Conservation (phyloP, 2,329 filamentous ascomycete species). For the Phialocephala sp. region DNA sequence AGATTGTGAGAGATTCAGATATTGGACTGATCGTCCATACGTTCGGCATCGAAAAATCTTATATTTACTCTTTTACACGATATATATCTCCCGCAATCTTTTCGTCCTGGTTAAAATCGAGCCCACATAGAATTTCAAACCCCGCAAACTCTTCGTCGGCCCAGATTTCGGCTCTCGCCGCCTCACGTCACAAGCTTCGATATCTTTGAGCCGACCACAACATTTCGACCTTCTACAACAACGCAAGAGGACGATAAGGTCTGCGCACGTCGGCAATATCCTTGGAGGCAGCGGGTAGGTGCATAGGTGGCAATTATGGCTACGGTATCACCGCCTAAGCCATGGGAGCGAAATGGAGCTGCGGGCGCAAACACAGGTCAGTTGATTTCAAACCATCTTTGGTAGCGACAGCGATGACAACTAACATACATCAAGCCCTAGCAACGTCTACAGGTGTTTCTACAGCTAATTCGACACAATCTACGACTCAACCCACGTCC, state of each 20-base stretch:
- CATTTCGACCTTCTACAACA: constrained; percentile 8
- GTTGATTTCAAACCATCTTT: constrained; percentile 27
- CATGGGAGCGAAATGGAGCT: constrained; percentile 80
- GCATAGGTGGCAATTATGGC: constrained; percentile 32
- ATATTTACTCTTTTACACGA: background rate
- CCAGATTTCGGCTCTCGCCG: constrained; percentile 14
- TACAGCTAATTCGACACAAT: constrained; percentile 48
- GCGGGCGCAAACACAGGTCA: constrained; percentile 39
- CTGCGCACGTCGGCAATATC: constrained; percentile 15
- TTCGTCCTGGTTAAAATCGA: background rate
- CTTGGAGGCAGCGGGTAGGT: constrained; percentile 18
- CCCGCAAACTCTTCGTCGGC: constrained; percentile 20
- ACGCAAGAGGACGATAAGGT: constrained; percentile 27
- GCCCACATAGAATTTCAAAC: constrained; percentile 2
- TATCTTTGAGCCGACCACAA: background rate
- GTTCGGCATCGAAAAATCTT: background rate
- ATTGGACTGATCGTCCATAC: background rate
- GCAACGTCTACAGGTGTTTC: constrained; percentile 42
- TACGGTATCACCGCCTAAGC: constrained; percentile 90
- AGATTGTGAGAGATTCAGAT: background rate
- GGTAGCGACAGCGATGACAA: background rate
- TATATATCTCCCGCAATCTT: background rate
- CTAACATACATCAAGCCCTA: constrained; percentile 7
- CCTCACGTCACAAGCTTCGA: constrained; percentile 25
- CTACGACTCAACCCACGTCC: constrained; percentile 48